Conservation (phyloP, 78 protist genomes). For the Polysphondylium violaceum region DNA sequence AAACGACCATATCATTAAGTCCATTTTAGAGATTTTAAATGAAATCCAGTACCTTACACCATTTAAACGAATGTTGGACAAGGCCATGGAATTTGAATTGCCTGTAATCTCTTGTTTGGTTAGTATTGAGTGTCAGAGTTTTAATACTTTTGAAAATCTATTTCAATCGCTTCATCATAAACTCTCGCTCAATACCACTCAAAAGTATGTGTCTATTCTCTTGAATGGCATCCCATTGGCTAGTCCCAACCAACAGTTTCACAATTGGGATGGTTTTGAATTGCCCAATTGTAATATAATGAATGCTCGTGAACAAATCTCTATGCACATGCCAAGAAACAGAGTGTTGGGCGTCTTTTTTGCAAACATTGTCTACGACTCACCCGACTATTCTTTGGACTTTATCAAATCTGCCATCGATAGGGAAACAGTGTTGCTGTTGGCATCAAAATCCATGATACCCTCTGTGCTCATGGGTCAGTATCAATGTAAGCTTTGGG, state of each 20-base stretch:
- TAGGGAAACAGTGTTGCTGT: neutral
- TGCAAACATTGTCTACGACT: neutral
- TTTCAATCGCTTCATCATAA: slow-evolving; percentile 20
- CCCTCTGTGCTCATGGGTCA: slow-evolving; percentile 28
- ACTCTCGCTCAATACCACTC: neutral
- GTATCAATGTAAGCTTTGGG: slow-evolving; percentile 28
- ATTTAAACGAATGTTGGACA: slow-evolving; percentile 7
- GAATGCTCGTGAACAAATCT: slow-evolving; percentile 7
- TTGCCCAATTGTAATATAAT: slow-evolving; percentile 12
- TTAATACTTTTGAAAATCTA: slow-evolving; percentile 2
- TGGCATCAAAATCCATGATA: slow-evolving; percentile 4
- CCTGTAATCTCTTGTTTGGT: slow-evolving; percentile 4
- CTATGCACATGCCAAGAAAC: slow-evolving; percentile 33
- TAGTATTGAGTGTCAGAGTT: slow-evolving; percentile 24
- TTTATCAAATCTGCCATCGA: neutral
- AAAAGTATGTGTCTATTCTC: slow-evolving; percentile 25
- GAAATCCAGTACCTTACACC: slow-evolving; percentile 26
- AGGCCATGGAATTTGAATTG: slow-evolving; percentile 18
- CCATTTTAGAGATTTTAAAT: neutral
- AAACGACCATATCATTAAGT: neutral
- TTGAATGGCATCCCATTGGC: neutral
- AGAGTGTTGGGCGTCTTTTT: slow-evolving; percentile 24
- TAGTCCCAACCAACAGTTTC: neutral
- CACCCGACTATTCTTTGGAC: slow-evolving; percentile 27
- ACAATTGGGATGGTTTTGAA: neutral